Base-by-base conservation (phyloP, 164 flowering plant species). In the Umbilicus rupestris region DNA sequence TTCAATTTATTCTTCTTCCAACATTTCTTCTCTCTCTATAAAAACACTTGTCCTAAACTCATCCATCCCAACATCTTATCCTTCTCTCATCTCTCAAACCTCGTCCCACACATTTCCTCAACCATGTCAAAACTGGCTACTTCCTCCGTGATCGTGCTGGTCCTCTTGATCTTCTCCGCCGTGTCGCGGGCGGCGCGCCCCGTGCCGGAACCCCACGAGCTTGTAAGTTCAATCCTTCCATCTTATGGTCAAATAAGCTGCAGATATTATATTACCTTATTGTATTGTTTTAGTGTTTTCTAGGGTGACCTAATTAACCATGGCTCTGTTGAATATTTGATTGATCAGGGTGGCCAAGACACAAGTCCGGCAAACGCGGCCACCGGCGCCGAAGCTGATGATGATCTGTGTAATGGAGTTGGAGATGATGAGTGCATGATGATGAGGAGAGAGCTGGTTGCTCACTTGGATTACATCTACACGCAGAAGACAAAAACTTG, bases 391-490 rank as follows among this genome's bases (percentile, higher is more conserved):
- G 37, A 35, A 41, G 44, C 44, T 6, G 44, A 14, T 14, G 58
- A 52, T 52, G 58, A 52, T 22, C 10, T 52, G 30, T 52, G 58
- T 30, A 24, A 52, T 22, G 58, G 58, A 22, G 58, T 52, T 22
- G 58, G 29, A 52, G 58, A 52, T 22, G 58, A 52, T 7, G 58
- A 52, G 58, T 52, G 58, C 58, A 10, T 12, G 58, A 24, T 52
- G 58, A 52, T 52, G 58, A 22, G 58, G 29, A 52, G 58, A 11
- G 58, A 52, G 58, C 30, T 52, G 58, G 58, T 16, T 52, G 58
- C 58, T 52, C 58, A 52, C 29, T 22, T 52, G 58, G 58, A 52
- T 52, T 52, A 52, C 58, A 52, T 52, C 58, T 52, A 52, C 30
- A 52, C 58, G 14, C 58, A 52, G 58, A 52, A 52, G 29, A 52